Conservation (phyloP, 2,329 filamentous ascomycete species). For the Fusarium pilosicola region DNA sequence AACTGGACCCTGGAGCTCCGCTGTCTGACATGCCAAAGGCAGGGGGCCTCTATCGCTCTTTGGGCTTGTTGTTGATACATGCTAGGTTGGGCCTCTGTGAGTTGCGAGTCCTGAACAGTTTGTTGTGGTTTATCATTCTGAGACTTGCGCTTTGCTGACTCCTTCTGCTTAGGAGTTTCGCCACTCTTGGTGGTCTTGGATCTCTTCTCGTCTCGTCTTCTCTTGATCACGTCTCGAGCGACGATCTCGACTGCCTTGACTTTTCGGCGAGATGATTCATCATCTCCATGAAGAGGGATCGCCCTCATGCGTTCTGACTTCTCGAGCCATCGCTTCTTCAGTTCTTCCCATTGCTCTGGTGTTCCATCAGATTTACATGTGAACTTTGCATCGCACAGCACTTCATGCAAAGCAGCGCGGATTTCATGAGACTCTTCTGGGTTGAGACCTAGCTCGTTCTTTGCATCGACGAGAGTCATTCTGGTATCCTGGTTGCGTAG, state of each 20-base stretch:
- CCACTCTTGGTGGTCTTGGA: conserved; percentile 50
- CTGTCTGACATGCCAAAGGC: conserved; percentile 5
- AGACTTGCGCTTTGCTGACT: background rate
- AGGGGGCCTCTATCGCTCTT: background rate
- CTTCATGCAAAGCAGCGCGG: conserved; percentile 72
- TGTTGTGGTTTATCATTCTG: background rate
- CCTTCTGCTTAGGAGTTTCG: conserved; percentile 53
- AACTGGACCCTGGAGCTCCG: conserved; percentile 22
- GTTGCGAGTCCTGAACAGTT: background rate
- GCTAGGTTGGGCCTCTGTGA: background rate
- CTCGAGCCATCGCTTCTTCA: conserved; percentile 75
- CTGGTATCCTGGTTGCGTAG: conserved; percentile 72
- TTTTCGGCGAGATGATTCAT: conserved; percentile 65
- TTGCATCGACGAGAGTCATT: conserved; percentile 80
- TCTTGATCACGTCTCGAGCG: conserved; percentile 81
- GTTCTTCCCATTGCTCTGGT: conserved; percentile 73
- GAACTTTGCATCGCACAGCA: conserved; percentile 73
- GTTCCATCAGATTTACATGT: conserved; percentile 79
- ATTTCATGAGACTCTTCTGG: conserved; percentile 64
- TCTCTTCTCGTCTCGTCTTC: conserved; percentile 72
- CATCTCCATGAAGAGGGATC: conserved; percentile 61
- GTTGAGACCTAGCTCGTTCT: conserved; percentile 64
- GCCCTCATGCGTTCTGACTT: conserved; percentile 64
- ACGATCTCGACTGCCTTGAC: conserved; percentile 75
- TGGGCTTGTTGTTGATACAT: background rate